Conservation (phyloP, 169 alveolate species). For the Plasmodium reichenowi region DNA sequence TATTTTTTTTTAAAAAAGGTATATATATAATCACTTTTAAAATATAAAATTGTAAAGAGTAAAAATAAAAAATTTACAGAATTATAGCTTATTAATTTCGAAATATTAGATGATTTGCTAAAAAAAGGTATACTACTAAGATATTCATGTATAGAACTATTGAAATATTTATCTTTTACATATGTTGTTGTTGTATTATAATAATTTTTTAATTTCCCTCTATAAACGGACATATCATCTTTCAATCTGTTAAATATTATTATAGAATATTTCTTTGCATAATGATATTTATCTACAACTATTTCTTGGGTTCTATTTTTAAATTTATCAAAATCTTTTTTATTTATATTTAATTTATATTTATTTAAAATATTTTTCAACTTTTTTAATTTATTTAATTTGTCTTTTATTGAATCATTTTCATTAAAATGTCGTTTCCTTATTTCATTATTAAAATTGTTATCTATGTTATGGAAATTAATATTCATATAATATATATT, state of each 20-base stretch:
- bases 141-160: neutral
- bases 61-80: slow-evolving; percentile 66
- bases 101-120: slow-evolving; percentile 21
- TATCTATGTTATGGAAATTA: slow-evolving; percentile 33
- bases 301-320: slow-evolving; percentile 17
- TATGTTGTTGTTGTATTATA: slow-evolving; percentile 9
- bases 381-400: slow-evolving; percentile 24
- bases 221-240: slow-evolving; percentile 4
- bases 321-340: slow-evolving; percentile 5
- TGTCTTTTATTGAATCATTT: slow-evolving; percentile 16
- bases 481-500: slow-evolving; percentile 19
- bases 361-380: slow-evolving; percentile 21
- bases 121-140: slow-evolving; percentile 12
- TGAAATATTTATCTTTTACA: neutral
- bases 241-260: slow-evolving; percentile 18
- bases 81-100: slow-evolving; percentile 57
- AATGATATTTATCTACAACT: slow-evolving; percentile 15
- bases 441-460: slow-evolving; percentile 40
- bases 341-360: slow-evolving; percentile 23
- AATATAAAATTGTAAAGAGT: slow-evolving; percentile 50
- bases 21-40: slow-evolving; percentile 49
- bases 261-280: slow-evolving; percentile 28
- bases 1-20: slow-evolving; percentile 69
- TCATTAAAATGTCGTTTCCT: slow-evolving; percentile 15
- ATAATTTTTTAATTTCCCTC: slow-evolving; percentile 5